Conservation (phyloP, 73 alveolate genomes). For the Paramecium caudatum region DNA sequence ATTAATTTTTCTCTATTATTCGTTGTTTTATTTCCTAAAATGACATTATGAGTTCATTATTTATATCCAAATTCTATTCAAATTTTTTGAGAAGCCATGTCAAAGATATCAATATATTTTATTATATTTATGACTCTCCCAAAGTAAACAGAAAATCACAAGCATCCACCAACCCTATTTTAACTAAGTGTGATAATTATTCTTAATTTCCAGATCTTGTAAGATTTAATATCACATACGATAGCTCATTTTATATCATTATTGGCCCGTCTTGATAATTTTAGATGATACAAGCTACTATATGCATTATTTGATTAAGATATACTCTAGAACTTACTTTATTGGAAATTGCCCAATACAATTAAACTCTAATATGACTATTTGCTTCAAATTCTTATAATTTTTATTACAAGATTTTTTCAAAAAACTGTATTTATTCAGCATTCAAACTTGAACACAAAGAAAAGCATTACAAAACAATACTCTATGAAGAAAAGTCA, state of each 20-base stretch:
- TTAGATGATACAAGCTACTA: background rate
- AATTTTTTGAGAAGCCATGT: background rate
- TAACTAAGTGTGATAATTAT: conserved; percentile 5
- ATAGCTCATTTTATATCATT: conserved; percentile 11
- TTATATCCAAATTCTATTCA: background rate
- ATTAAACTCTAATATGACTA: background rate
- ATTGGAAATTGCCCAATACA: conserved; percentile 43
- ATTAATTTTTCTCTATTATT: background rate
- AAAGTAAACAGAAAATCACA: background rate
- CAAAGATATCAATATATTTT: background rate
- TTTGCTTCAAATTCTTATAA: background rate
- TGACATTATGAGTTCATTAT: background rate
- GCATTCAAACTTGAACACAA: background rate
- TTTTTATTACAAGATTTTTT: background rate
- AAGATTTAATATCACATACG: background rate
- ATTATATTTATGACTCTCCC: background rate
- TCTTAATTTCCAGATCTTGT: background rate
- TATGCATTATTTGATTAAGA: background rate
- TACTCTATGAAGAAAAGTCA: background rate
- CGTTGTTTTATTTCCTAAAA: background rate
- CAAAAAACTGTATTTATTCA: background rate
- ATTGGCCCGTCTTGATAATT: too few species aligned
- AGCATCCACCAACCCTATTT: background rate
- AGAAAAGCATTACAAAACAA: background rate
- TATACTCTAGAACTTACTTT: background rate